Conservation (phyloP, 805 yeast genomes). For the Millerozyma acaciae region DNA sequence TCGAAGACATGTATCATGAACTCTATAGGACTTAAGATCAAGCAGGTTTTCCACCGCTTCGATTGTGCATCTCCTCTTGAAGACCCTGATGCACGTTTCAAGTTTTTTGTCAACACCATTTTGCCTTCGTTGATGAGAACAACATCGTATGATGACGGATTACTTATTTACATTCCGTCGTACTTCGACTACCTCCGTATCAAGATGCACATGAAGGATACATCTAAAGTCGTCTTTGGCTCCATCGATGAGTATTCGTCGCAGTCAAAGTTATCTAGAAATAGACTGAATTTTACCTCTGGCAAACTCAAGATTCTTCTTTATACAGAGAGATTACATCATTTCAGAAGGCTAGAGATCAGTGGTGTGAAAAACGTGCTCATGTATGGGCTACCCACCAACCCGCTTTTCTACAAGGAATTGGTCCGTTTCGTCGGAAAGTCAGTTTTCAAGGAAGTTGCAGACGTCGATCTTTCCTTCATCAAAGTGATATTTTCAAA, state of each 20-base stretch:
- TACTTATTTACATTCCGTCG: conserved; percentile 75
- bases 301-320: conserved; percentile 63
- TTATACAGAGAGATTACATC: conserved; percentile 94
- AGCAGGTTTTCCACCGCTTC: conserved; percentile 70
- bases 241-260: conserved; percentile 80
- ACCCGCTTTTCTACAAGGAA: conserved; percentile 81
- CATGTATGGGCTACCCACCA: conserved; percentile 80
- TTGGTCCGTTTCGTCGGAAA: conserved; percentile 64
- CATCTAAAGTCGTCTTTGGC: conserved; percentile 62
- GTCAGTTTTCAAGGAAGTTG: conserved; percentile 53
- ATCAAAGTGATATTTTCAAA: conserved; percentile 65
- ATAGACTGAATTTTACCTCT: conserved; percentile 64
- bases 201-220: conserved; percentile 61
- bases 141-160: conserved; percentile 65
- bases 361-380: conserved; percentile 80
- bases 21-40: conserved; percentile 61
- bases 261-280: conserved; percentile 65
- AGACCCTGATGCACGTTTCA: conserved; percentile 83
- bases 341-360: conserved; percentile 79
- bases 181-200: conserved; percentile 83
- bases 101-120: conserved; percentile 67
- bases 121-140: conserved; percentile 68
- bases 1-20: conserved; percentile 54
- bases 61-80: conserved; percentile 48
- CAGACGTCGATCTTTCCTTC: conserved; percentile 41